These are phyloP conservation scores for Xylaria acuta DNA, from an alignment of 495 filamentous ascomycete species.

Conservation along the genomic window DNA sequence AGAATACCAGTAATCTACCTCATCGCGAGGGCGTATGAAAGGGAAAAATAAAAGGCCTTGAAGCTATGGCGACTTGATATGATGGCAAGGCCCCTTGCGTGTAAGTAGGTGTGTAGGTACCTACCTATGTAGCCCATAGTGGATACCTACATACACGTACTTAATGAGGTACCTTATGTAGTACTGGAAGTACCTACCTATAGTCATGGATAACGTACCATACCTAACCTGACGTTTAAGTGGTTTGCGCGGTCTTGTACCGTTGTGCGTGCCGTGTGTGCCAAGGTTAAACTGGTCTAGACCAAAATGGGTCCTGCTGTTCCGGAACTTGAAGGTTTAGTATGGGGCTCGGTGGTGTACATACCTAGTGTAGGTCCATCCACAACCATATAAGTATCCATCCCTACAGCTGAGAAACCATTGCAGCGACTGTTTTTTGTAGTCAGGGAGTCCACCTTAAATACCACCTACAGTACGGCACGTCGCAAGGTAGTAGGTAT, in stretches of 20 bases:
- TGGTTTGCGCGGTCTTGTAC: conserved; percentile 11
- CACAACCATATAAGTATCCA: not conserved
- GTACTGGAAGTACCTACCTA: conserved; percentile 2
- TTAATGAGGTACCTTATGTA: no score
- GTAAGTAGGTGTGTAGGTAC: no score
- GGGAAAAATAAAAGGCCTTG: not conserved
- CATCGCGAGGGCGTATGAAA: not conserved
- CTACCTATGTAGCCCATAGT: no score
- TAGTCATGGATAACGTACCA: conserved; percentile 4
- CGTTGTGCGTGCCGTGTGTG: not conserved
- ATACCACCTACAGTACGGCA: not conserved
- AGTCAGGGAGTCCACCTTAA: not conserved
- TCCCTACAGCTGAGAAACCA: not conserved
- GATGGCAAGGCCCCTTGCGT: not conserved
- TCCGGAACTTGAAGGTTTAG: conserved; percentile 2
- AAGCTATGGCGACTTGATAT: not conserved
- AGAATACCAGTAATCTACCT: not conserved
- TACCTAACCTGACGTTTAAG: conserved; percentile 8
- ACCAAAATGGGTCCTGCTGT: conserved; percentile 21
- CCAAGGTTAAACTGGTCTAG: conserved; percentile 19
- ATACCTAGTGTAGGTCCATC: not conserved
- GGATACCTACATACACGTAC: not conserved
- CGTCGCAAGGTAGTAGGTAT: not conserved
- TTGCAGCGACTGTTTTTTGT: not conserved
- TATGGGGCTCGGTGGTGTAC: not conserved